phyloP scores from a whole-genome alignment of 2,329 filamentous ascomycete genomes.

The Apiospora marii region DNA sequence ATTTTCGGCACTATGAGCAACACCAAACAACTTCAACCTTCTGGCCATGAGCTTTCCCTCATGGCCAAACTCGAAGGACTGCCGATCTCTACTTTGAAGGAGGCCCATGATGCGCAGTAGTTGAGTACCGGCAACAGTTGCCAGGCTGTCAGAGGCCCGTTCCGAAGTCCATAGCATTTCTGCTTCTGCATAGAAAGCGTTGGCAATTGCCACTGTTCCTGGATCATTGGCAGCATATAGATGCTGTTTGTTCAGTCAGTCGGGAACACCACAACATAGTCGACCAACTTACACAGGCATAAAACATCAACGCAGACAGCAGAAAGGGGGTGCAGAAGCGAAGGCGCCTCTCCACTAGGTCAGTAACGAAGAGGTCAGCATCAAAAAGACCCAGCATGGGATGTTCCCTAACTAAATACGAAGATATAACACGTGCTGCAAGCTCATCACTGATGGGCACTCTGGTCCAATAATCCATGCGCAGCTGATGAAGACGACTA shows the following conservation, averaged over 20 bases:
- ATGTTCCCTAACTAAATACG: constrained; percentile 31
- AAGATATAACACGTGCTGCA: constrained; percentile 29
- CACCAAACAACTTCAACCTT: constrained; percentile 22
- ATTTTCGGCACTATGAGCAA: background rate
- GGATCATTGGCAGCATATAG: background rate
- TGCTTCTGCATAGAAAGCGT: constrained; percentile 16
- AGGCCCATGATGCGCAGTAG: background rate
- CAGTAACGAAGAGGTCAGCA: constrained; percentile 33
- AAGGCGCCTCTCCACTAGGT: constrained; percentile 28
- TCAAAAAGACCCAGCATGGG: constrained; percentile 32
- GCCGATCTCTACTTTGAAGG: background rate
- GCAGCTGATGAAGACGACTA: constrained; percentile 26
- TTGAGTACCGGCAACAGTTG: constrained; percentile 13
- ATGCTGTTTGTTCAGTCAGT: constrained; percentile 24
- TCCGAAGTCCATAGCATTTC: constrained; percentile 23
- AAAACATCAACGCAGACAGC: constrained; percentile 29
- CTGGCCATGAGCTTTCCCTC: constrained; percentile 16
- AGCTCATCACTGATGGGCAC: constrained; percentile 26
- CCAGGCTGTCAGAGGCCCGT: constrained; percentile 15
- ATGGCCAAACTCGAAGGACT: background rate
- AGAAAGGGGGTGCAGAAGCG: constrained; percentile 33
- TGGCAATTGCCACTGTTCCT: background rate
- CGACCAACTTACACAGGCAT: constrained; percentile 29
- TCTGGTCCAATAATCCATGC: constrained; percentile 29
- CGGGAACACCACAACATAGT: constrained; percentile 29